A percentile compares a stretch with the other conserved stretches of the same genome.
These are phyloP conservation scores for Populus nigra DNA, from an alignment of 345 rosid species.

Conservation along the genomic window DNA sequence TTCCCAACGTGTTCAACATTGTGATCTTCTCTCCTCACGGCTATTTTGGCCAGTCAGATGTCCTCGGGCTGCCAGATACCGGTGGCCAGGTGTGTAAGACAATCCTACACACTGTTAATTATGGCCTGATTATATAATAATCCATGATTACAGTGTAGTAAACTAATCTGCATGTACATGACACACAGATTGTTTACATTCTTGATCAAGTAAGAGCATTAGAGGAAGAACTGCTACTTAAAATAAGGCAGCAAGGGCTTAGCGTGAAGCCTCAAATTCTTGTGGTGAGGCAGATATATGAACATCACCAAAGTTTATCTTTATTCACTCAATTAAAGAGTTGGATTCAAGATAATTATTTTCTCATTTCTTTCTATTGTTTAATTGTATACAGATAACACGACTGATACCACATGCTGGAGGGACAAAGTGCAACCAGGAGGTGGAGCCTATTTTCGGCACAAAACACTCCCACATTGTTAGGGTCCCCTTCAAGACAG, in stretches of 20 bases:
- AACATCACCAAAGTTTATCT: background rate
- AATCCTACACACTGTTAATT: background rate
- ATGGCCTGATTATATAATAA: background rate
- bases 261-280: conserved; percentile 74
- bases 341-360: background rate
- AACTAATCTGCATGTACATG: background rate
- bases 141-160: background rate
- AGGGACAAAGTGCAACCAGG: conserved; percentile 77
- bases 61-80: conserved; percentile 92
- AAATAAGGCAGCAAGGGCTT: conserved; percentile 75
- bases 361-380: background rate
- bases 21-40: conserved; percentile 94
- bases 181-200: conserved; percentile 80
- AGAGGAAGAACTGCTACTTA: conserved; percentile 69
- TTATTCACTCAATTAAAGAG: background rate
- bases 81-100: conserved; percentile 69
- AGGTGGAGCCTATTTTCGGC: conserved; percentile 60
- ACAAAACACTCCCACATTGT: conserved; percentile 68
- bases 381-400: conserved; percentile 54
- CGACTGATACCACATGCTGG: conserved; percentile 77
- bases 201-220: conserved; percentile 95
- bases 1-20: conserved; percentile 73
- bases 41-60: conserved; percentile 84
- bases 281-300: conserved; percentile 46
- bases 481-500: conserved; percentile 76